Evolutionary conservation across 1,284 basidiomycete species (phyloP), one percentile per base, ranked within the genome.

Genomic region (Fistulinella cinereoalba): DNA sequence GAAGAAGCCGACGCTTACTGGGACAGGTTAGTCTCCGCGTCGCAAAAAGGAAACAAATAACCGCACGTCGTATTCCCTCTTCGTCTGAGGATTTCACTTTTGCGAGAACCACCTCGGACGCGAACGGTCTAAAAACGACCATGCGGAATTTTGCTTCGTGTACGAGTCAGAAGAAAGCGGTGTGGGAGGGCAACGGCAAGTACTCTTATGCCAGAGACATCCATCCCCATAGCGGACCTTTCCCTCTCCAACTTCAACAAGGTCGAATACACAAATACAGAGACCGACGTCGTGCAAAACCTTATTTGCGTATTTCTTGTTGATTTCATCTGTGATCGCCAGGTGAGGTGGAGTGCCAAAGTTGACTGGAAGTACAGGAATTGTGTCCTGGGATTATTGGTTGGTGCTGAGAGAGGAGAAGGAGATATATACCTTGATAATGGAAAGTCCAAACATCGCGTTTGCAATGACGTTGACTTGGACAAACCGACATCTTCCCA

Each of bases 201-300:
- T 46, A 92, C 93, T 82, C 75, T 91, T 92, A 66, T 98, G 94
- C 84, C 92, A 98, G 60, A 96, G 73, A 63, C 86, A 86, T 0
- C 96, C 96, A 66, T 99, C 96, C 0, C 95, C 95, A 65, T 96
- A 97, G 23, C 93, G 79, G 10, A 98, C 85, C 53, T 88, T 93
- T 3, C 96, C 96, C 61, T 97, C 93, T 10, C 92, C 86, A 2
- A 85, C 88, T 54, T 90, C 81, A 1, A 85, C 74, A 21, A 98
- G 71, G 65, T 98, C 95, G 54, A 92, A 96, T 0, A 94, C 81
- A 44, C 84, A 88, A 45, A 98, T 80, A 57, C 92, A 94, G 15
- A 98, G 77, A 1, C 96, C 95, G 41, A 96, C 87, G 52, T 92
- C 88, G 55, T 92, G 88, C n/a, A 97, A 73, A 32, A 97, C 85